A percentile compares a stretch with the other conserved stretches of the same genome.
Conservation (phyloP, 116 monocot genomes). For the Trichopus zeylanicus region DNA sequence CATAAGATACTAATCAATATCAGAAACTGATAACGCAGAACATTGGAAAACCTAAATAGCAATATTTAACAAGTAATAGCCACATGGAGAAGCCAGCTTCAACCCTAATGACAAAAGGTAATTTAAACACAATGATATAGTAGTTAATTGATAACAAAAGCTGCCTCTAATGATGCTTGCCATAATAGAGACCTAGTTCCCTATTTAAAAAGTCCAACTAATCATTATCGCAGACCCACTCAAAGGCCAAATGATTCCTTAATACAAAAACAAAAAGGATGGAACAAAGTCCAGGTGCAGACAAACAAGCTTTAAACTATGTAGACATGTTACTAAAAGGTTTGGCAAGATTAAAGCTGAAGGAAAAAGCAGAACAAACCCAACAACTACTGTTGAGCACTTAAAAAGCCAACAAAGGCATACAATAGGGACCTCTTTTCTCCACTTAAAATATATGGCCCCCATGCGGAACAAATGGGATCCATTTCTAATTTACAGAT, state of each 20-base stretch:
- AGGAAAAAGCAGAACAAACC: constrained; percentile 13
- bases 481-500: not conserved
- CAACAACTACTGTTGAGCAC: constrained; percentile 18
- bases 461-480: not conserved
- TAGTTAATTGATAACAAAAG: too few relatives aligned
- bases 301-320: constrained; percentile 31
- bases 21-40: not conserved
- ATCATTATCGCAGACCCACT: not conserved
- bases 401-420: not conserved
- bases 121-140: not conserved
- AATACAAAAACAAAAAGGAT: not conserved
- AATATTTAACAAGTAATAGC: not conserved
- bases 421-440: not conserved
- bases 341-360: constrained; percentile 19
- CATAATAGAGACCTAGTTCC: too few relatives aligned
- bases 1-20: not conserved
- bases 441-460: not conserved
- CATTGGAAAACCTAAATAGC: not conserved
- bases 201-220: not conserved
- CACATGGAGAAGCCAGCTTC: too few relatives aligned
- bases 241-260: not conserved
- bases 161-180: not conserved
- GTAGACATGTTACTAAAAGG: constrained; percentile 24
- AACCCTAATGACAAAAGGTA: not conserved
- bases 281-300: constrained; percentile 5